phyloP scores from a whole-genome alignment of 2,329 filamentous ascomycete genomes.

The Blastomyces percursus region DNA sequence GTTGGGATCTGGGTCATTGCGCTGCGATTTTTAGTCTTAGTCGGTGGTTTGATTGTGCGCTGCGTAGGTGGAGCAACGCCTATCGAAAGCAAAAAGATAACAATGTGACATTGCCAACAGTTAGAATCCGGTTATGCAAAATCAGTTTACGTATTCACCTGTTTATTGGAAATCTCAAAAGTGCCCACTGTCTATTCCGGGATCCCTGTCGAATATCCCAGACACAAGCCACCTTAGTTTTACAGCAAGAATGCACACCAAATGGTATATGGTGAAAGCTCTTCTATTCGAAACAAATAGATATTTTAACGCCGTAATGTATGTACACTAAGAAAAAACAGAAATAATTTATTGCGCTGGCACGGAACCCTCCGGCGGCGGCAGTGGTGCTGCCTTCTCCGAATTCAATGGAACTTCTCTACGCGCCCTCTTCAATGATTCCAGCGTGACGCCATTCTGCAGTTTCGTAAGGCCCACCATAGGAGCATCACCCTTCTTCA shows the following conservation, averaged over 20 bases:
- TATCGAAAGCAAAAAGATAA: neutral
- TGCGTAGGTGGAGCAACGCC: neutral
- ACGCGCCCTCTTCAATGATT: slow-evolving; percentile 71
- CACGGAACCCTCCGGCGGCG: neutral
- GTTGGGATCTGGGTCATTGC: neutral
- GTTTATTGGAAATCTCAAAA: neutral
- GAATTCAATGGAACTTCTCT: slow-evolving; percentile 45
- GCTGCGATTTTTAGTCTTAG: neutral
- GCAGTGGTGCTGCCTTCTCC: neutral
- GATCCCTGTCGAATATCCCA: neutral
- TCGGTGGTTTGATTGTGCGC: too few species aligned
- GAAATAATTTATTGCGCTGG: neutral
- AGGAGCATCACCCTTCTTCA: slow-evolving; percentile 79
- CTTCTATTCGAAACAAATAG: neutral
- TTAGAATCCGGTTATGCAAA: neutral
- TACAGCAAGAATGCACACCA: neutral
- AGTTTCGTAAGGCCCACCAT: slow-evolving; percentile 90
- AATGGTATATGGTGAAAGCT: neutral
- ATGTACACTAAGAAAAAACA: neutral
- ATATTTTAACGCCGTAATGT: slow-evolving; percentile 6
- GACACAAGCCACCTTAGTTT: neutral
- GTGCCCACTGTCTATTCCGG: neutral
- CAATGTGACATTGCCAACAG: neutral
- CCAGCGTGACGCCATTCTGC: slow-evolving; percentile 65
- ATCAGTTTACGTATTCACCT: neutral